Percentiles rank a stretch among this genome's conserved stretches.
These are phyloP conservation scores for Monilinia polystroma DNA, from an alignment of 2,329 filamentous ascomycete species.

Conservation along the genomic window DNA sequence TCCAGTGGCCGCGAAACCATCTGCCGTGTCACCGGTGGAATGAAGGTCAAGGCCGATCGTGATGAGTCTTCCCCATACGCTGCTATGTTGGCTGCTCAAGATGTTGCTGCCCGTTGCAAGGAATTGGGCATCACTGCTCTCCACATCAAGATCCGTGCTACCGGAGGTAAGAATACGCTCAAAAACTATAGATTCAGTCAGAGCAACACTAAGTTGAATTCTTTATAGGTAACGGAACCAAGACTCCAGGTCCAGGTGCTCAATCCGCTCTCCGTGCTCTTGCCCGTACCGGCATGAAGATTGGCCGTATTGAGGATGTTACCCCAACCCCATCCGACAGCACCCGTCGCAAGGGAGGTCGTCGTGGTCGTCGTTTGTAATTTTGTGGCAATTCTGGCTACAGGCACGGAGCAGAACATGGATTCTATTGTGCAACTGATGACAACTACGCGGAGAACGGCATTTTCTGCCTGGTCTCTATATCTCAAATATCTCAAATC, in stretches of 20 bases:
- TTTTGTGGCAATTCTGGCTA: constrained; percentile 33
- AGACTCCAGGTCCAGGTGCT: constrained; percentile 98
- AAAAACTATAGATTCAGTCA: background rate
- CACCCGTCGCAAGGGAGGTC: constrained; percentile 99
- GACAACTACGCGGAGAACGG: constrained; percentile 73
- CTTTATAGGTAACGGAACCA: constrained; percentile 85
- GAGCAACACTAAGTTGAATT: constrained; percentile 21
- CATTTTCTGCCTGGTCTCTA: constrained; percentile 63
- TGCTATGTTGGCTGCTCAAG: constrained; percentile 99
- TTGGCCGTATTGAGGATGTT: constrained; percentile 99
- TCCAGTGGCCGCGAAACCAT: constrained; percentile 99
- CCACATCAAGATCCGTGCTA: constrained; percentile 99
- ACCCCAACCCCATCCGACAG: constrained; percentile 99
- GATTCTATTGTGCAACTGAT: constrained; percentile 56
- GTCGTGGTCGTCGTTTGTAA: constrained; percentile 99
- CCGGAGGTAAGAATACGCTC: constrained; percentile 66
- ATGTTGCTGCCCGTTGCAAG: constrained; percentile 88
- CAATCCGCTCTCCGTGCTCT: constrained; percentile 99
- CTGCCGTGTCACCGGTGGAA: constrained; percentile 98
- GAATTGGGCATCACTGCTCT: constrained; percentile 88
- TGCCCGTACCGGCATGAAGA: constrained; percentile 99
- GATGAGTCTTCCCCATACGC: constrained; percentile 99
- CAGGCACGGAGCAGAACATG: constrained; percentile 37
- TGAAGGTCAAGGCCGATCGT: constrained; percentile 99
- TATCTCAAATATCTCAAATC: constrained; percentile 41